Evolutionary conservation across 148 eudicot species (phyloP), one percentile per base, ranked within the genome.

Genomic region (Drosera capensis): DNA sequence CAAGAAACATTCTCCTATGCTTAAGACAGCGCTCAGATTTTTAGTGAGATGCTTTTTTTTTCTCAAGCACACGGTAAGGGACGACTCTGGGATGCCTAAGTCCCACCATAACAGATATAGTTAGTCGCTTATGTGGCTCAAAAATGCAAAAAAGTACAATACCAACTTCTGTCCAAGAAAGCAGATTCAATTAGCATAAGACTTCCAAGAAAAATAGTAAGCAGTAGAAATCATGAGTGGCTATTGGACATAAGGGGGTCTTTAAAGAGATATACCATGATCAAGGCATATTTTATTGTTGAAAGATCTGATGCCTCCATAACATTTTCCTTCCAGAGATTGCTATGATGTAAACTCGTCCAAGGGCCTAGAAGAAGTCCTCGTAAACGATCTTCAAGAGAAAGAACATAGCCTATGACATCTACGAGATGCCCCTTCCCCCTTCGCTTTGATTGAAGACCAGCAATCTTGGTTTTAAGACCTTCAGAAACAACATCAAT

Each of bases 331-430:
- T 73, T 82, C 79, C 82, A 90, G 59, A 61, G 47, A 56, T 73
- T 63, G 46, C 77, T 49, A 43, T 75, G 72, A 23, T 72, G 68
- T 61, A 93, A 82, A 62, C 71, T 71, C 52, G 76, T 59, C 84
- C 84, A 90, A 17, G 99, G 99, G 52, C 99, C 95, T 58, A 68
- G 48, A 23, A 90, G 80, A 63, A 90, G 78, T 44, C 95, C 99
- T 23, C 69, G 85, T 63, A 90, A 61, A 48, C 94, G 93, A 26
- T 76, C 72, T 66, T 90, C 99, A 59, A 73, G 65, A 72, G 52
- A 54, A 23, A 90, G 68, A 35, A 85, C 59, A 66, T 68, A 66
- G 64, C 77, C 66, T 40, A 76, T 50, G 45, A 85, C 63, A 63
- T 85, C 85, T 26, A 66, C 56, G 54, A 90, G 73, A 72, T 77